phyloP scores from a whole-genome alignment of 768 basidiomycete species.

The Trametes elegans region DNA sequence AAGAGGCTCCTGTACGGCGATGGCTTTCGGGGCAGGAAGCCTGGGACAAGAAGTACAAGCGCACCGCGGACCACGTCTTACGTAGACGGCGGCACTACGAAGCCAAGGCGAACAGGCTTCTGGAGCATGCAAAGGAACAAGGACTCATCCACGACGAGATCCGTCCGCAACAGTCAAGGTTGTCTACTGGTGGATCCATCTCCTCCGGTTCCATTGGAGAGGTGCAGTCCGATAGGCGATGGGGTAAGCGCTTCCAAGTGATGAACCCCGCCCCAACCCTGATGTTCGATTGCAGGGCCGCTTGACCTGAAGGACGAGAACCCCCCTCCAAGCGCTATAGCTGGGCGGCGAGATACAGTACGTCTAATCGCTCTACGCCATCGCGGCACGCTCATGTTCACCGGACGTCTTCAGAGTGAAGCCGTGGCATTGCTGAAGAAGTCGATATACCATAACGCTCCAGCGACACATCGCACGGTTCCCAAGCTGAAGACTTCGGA shows the following conservation, averaged over 20 bases:
- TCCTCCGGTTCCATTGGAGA: conserved; percentile 19
- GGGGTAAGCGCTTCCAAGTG: conserved; percentile 15
- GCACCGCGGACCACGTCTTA: conserved; percentile 40
- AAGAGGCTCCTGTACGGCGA: conserved; percentile 66
- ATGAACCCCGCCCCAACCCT: not conserved
- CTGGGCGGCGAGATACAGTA: conserved; percentile 66
- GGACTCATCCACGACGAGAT: conserved; percentile 37
- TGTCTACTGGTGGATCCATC: not conserved
- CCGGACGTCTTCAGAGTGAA: conserved; percentile 41
- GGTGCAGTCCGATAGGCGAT: conserved; percentile 24
- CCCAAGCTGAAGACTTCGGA: conserved; percentile 47
- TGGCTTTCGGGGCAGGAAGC: conserved; percentile 60
- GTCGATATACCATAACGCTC: conserved; percentile 54
- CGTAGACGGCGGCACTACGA: conserved; percentile 44
- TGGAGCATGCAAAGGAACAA: conserved; percentile 45
- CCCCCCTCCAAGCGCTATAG: conserved; percentile 73
- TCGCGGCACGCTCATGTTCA: not conserved
- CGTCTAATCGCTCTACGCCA: conserved; percentile 17
- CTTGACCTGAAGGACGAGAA: conserved; percentile 62
- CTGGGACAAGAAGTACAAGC: conserved; percentile 58
- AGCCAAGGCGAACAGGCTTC: conserved; percentile 42
- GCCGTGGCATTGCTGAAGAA: conserved; percentile 55
- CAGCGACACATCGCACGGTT: conserved; percentile 49
- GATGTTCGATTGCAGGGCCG: conserved; percentile 40
- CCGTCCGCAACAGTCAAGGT: conserved; percentile 3